phyloP scores from a whole-genome alignment of 129 eudicot species.

The Saposhnikovia divaricata region DNA sequence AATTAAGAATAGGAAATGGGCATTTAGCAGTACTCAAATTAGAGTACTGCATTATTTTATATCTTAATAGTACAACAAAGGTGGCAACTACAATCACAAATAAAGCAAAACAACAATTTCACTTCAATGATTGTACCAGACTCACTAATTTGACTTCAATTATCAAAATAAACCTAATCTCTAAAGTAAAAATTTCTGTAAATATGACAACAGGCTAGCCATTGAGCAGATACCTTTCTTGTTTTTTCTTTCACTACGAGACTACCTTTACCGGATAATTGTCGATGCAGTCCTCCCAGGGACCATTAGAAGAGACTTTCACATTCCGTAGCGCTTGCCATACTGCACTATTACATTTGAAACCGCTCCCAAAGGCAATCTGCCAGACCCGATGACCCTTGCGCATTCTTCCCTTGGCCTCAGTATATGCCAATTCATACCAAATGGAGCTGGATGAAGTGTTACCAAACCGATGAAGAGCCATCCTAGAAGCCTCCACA shows the following conservation, averaged over 20 bases:
- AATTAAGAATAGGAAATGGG: not conserved
- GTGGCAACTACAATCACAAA: constrained; percentile 1
- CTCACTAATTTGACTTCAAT: constrained; percentile 17
- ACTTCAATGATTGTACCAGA: constrained; percentile 23
- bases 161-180: constrained; percentile 13
- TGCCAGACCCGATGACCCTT: constrained; percentile 65
- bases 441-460: constrained; percentile 78
- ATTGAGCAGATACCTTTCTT: not conserved
- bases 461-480: constrained; percentile 67
- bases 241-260: constrained; percentile 16
- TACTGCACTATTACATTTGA: constrained; percentile 71
- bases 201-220: not conserved
- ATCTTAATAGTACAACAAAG: constrained; percentile 4
- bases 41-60: constrained; percentile 4
- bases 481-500: constrained; percentile 73
- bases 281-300: constrained; percentile 66
- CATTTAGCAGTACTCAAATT: not conserved
- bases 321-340: constrained; percentile 68
- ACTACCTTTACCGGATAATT: constrained; percentile 59
- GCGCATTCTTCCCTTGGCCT: constrained; percentile 61
- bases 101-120: constrained; percentile 10
- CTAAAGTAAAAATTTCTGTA: not conserved
- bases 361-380: constrained; percentile 77
- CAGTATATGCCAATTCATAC: constrained; percentile 64
- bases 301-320: constrained; percentile 36